Evolutionary conservation across 768 basidiomycete genomes (phyloP).

Genomic region (Amanita jacksonii): DNA sequence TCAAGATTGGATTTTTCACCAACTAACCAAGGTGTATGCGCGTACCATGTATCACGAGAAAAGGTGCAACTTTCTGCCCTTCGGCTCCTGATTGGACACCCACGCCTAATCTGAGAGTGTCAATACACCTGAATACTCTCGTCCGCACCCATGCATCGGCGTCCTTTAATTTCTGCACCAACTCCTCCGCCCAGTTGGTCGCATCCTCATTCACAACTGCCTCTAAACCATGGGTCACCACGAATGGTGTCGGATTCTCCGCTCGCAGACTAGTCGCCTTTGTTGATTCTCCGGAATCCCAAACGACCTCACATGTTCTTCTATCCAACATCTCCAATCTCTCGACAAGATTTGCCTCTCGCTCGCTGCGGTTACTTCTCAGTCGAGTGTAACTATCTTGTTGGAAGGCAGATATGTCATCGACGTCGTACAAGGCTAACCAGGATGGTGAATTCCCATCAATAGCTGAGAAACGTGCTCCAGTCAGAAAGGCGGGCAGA

Average conservation of each 20-base stretch:
- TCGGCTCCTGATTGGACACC: conserved; percentile 17
- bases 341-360: conserved; percentile 31
- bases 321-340: conserved; percentile 36
- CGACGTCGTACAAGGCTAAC: conserved; percentile 43
- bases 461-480: conserved; percentile 32
- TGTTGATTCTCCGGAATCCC: conserved; percentile 23
- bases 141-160: conserved; percentile 30
- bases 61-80: conserved; percentile 24
- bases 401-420: conserved; percentile 28
- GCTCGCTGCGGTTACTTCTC: conserved; percentile 32
- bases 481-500: conserved; percentile 36
- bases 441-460: conserved; percentile 30
- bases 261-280: conserved; percentile 23
- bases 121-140: conserved; percentile 29
- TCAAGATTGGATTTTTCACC: neutral
- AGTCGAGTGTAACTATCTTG: conserved; percentile 35
- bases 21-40: no score
- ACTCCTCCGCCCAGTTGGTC: conserved; percentile 17
- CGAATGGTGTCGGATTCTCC: conserved; percentile 19
- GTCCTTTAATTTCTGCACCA: conserved; percentile 12
- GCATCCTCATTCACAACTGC: conserved; percentile 10
- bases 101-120: conserved; percentile 29
- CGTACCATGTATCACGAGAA: conserved; percentile 34
- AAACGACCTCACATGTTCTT: conserved; percentile 26
- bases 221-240: conserved; percentile 25